These are phyloP conservation scores for Boletus huronensis DNA, from an alignment of 768 basidiomycete species.

Conservation along the genomic window DNA sequence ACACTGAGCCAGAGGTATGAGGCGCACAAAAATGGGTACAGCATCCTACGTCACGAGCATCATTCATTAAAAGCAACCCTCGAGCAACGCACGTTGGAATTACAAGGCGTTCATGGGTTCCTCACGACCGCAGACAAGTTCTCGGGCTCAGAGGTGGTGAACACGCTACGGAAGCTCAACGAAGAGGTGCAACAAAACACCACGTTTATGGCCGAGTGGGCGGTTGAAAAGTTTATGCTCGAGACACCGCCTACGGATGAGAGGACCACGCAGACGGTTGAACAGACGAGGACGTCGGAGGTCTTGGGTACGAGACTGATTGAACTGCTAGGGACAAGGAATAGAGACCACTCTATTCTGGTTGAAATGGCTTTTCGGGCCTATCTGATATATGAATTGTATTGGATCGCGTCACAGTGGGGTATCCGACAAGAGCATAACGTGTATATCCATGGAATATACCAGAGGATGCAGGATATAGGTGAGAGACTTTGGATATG, in stretches of 20 bases:
- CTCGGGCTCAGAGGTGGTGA: constrained; percentile 44
- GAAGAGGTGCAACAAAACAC: constrained; percentile 44
- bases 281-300: constrained; percentile 10
- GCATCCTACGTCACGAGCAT: constrained; percentile 2
- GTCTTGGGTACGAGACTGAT: constrained; percentile 16
- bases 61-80: constrained; percentile 28
- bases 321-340: constrained; percentile 17
- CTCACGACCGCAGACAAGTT: constrained; percentile 38
- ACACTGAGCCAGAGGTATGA: background rate
- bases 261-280: background rate
- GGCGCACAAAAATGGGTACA: constrained; percentile 14
- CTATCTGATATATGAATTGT: constrained; percentile 20
- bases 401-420: constrained; percentile 23
- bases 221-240: constrained; percentile 37
- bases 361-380: constrained; percentile 33
- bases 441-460: constrained; percentile 24
- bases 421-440: constrained; percentile 15
- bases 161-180: constrained; percentile 41
- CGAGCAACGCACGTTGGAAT: constrained; percentile 39
- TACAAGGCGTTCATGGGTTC: constrained; percentile 42
- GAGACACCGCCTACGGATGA: constrained; percentile 1
- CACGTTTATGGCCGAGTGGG: constrained; percentile 42
- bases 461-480: constrained; percentile 30
- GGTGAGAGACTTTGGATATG: constrained; percentile 26
- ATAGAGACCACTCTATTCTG: constrained; percentile 20